Conservation (phyloP, 768 basidiomycete species). For the Boletus subparvulus region DNA sequence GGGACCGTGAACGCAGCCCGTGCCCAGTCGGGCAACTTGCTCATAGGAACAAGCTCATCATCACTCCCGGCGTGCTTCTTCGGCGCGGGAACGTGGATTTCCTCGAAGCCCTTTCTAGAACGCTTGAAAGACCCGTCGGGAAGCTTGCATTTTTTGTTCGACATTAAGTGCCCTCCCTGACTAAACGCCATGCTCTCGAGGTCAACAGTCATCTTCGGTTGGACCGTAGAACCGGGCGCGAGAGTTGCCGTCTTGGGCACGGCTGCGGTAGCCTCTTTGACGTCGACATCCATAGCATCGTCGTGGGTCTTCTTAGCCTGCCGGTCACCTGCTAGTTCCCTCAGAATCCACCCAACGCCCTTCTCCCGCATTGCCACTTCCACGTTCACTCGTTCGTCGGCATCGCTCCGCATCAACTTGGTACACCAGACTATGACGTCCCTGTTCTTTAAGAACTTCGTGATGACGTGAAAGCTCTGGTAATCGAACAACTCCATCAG, state of each 20-base stretch:
- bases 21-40: constrained; percentile 81
- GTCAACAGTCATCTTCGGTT: constrained; percentile 84
- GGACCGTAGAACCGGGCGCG: constrained; percentile 81
- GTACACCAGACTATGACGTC: constrained; percentile 99
- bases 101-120: constrained; percentile 94
- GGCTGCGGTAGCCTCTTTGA: constrained; percentile 40
- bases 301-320: constrained; percentile 49
- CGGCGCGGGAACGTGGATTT: constrained; percentile 94
- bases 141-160: constrained; percentile 97
- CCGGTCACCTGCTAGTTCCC: constrained; percentile 82
- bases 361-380: constrained; percentile 99
- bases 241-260: constrained; percentile 85
- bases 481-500: constrained; percentile 97
- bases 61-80: constrained; percentile 67
- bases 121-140: constrained; percentile 98
- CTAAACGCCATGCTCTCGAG: constrained; percentile 94
- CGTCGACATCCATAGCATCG: constrained; percentile 82
- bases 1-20: constrained; percentile 81
- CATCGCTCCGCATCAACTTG: constrained; percentile 85
- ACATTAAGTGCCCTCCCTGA: constrained; percentile 96
- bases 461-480: constrained; percentile 85
- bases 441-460: constrained; percentile 90
- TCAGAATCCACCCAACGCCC: constrained; percentile 92
- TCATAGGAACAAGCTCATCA: constrained; percentile 69
- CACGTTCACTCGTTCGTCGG: constrained; percentile 86